These are phyloP conservation scores for Neonectria magnoliae DNA, from an alignment of 2,329 filamentous ascomycete genomes.

Conservation along the genomic window DNA sequence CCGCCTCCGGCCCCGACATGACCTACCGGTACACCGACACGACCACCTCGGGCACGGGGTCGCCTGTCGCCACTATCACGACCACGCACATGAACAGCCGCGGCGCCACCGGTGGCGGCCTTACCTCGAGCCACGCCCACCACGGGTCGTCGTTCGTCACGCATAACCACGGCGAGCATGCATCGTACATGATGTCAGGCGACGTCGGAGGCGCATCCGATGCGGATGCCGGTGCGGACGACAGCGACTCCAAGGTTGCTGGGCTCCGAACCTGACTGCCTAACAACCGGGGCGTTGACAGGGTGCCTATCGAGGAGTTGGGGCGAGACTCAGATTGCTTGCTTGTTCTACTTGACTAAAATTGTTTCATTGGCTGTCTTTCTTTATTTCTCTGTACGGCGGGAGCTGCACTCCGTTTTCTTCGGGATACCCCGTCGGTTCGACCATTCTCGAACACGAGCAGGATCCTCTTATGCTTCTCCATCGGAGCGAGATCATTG, in stretches of 20 bases:
- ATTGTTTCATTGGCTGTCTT: not conserved
- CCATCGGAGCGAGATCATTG: not conserved
- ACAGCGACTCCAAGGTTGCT: slow-evolving; percentile 34
- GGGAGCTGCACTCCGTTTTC: not conserved
- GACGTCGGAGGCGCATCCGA: slow-evolving; percentile 24
- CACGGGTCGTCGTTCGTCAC: not conserved
- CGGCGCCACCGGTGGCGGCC: slow-evolving; percentile 9
- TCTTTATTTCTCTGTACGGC: not conserved
- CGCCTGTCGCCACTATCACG: slow-evolving; percentile 14
- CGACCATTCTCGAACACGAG: not conserved
- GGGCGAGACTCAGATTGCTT: not conserved
- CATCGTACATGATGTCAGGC: slow-evolving; percentile 34
- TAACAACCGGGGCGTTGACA: not conserved
- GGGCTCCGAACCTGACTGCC: slow-evolving; percentile 29
- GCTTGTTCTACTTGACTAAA: not conserved
- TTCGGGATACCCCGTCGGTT: not conserved
- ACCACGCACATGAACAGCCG: not conserved
- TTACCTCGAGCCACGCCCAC: slow-evolving; percentile 26
- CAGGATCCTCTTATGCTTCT: not conserved
- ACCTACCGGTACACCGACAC: slow-evolving; percentile 47
- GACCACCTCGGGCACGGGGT: slow-evolving; percentile 32
- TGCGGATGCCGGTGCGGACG: slow-evolving; percentile 1
- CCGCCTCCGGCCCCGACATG: slow-evolving; percentile 33
- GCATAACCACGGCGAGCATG: slow-evolving; percentile 15
- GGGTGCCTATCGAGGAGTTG: slow-evolving; percentile 3